A percentile compares a stretch with the other conserved stretches of the same genome.
These are phyloP conservation scores for Bruguiera parviflora DNA, from an alignment of 345 rosid species.

Conservation along the genomic window DNA sequence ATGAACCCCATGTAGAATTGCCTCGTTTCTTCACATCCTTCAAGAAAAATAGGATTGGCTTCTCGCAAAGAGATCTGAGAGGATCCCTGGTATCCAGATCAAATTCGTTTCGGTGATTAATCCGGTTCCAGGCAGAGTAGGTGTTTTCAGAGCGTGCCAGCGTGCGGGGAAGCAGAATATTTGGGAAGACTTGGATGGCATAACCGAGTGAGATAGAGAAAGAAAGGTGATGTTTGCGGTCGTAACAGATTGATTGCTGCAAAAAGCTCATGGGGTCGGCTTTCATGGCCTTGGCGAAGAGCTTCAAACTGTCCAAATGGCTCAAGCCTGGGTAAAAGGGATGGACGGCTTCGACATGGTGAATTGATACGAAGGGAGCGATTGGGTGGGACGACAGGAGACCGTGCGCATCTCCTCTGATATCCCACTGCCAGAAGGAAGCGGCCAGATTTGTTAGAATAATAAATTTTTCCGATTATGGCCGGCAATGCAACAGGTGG, in stretches of 20 bases:
- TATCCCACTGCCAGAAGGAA: conserved; percentile 73
- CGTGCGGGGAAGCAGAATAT: conserved; percentile 56
- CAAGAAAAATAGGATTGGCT: conserved; percentile 50
- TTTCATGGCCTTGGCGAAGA: conserved; percentile 70
- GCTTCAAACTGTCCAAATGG: conserved; percentile 63
- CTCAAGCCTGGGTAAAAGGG: conserved; percentile 77
- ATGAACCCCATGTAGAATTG: conserved; percentile 51
- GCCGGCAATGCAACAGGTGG: not conserved
- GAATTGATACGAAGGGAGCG: conserved; percentile 81
- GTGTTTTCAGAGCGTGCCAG: conserved; percentile 75
- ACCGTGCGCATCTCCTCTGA: conserved; percentile 77
- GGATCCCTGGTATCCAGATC: conserved; percentile 77
- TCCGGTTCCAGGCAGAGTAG: conserved; percentile 78
- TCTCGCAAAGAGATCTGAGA: conserved; percentile 52
- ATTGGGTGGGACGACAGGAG: conserved; percentile 75
- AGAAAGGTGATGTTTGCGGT: conserved; percentile 45
- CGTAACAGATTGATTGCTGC: conserved; percentile 82
- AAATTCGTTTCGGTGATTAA: conserved; percentile 54
- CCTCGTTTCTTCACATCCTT: conserved; percentile 44
- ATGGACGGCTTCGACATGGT: conserved; percentile 82
- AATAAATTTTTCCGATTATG: no score
- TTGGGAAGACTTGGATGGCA: conserved; percentile 77
- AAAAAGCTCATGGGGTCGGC: conserved; percentile 66
- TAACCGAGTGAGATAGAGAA: conserved; percentile 73
- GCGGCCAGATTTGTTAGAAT: not conserved